Evolutionary conservation across 2,329 filamentous ascomycete species (phyloP), one percentile per base, ranked within the genome.

Genomic region (Colletotrichum incanum): DNA sequence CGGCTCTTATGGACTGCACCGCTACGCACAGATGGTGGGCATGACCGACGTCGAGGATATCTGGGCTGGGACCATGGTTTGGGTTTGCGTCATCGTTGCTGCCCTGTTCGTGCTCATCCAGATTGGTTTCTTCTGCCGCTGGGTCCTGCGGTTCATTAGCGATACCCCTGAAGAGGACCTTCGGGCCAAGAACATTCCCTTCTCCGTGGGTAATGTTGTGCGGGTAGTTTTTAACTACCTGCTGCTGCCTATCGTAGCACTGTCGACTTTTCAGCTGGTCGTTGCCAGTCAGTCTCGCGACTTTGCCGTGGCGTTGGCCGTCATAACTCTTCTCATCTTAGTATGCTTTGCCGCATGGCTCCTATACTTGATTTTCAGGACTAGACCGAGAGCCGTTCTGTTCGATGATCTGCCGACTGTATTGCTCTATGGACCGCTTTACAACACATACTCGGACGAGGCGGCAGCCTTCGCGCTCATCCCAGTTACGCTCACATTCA

Each of bases 381-480:
- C 94, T 0, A 92, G 93, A 74, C 95, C 95, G 7, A 92, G 95
- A 73, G 93, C 94, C 1, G 93, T 94, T 75, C 87, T 99, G 12
- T 99, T 98, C 80, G 96, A 99, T 82, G 95, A 98, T 78, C 87
- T 99, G 60, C 91, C 94, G 8, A 98, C 94, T 0, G 91, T 98
- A 11, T 87, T 99, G 2, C 88, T 94, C 1, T 98, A 98, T 77
- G 96, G 96, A 0, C 94, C 96, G 6, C 86, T 99, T 9, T 99
- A 99, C 83, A 99, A 99, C 83, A 99, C 96, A 0, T 98, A 97
- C 81, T 96, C 94, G 31, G 96, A 99, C 80, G 93, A 96, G 80
- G 94, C 95, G 0, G 94, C 96, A 9, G 92, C 94, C 0, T 99
- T 97, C 81, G 95, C 96, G 8, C 87, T 98, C 52, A 91, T 98